Evolutionary conservation across 202 grass and related monocot species (phyloP).

Genomic region (Miscanthus sacchariflorus): DNA sequence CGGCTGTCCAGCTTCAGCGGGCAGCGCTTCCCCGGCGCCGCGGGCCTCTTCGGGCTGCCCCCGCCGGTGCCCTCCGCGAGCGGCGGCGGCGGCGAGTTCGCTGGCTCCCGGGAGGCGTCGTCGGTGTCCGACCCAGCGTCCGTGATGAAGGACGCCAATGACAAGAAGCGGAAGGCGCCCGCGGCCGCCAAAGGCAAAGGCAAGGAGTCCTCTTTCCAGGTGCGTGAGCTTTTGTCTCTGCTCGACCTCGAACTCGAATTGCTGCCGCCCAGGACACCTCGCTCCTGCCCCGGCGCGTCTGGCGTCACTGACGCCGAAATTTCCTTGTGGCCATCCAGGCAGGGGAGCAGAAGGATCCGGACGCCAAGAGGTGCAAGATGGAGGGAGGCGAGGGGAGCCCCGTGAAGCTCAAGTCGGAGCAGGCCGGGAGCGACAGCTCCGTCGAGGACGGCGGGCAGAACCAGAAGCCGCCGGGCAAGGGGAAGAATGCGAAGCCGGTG

Average conservation of each 20-base stretch:
- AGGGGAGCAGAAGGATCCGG: conserved; percentile 46
- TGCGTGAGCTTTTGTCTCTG: conserved; percentile 43
- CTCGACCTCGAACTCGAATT: background rate
- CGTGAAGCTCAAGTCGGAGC: conserved; percentile 55
- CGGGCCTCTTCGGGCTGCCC: conserved; percentile 58
- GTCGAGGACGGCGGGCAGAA: conserved; percentile 54
- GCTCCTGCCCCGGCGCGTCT: too few species aligned
- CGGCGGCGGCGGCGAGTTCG: conserved; percentile 43
- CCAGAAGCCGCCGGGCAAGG: conserved; percentile 45
- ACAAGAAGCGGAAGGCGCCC: conserved; percentile 72
- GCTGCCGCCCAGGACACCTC: background rate
- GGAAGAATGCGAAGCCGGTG: conserved; percentile 58
- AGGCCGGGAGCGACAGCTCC: conserved; percentile 59
- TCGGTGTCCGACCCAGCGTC: conserved; percentile 74
- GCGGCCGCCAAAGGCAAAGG: conserved; percentile 51
- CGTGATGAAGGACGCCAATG: conserved; percentile 51
- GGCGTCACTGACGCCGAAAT: background rate
- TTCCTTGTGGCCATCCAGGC: conserved; percentile 45
- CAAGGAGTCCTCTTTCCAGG: conserved; percentile 55
- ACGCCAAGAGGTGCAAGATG: conserved; percentile 60
- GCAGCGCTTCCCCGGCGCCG: conserved; percentile 46
- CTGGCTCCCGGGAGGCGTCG: conserved; percentile 59
- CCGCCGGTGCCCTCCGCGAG: conserved; percentile 49
- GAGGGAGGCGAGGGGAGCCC: conserved; percentile 31
- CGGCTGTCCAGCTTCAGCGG: conserved; percentile 74